Evolutionary conservation across 2,329 filamentous ascomycete genomes (phyloP), one percentile per base, ranked within the genome.

Genomic region (Penicillium sp.): DNA sequence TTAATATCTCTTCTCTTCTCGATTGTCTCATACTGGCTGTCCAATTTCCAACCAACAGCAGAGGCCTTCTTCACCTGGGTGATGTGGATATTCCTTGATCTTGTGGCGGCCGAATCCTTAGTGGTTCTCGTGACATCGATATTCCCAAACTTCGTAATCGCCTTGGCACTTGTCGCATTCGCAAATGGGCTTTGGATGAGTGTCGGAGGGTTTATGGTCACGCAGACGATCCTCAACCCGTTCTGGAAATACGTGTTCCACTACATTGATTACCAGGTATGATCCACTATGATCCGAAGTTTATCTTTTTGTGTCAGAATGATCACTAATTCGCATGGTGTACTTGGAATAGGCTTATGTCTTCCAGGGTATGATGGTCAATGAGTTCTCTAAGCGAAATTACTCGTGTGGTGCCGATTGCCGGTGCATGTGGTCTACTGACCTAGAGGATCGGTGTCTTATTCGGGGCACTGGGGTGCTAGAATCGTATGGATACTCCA

Each of bases 361-460:
- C 4, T 96, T 95, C 69, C 85, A 93, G 68, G 90, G 89, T 14
- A 94, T 96, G 90, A 94, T 95, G 89, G 86, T 93, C 50, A 95
- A 94, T 67, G 89, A 96, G 75, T 94, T 96, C 70, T 77, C 77
- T 1, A 61, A 82, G 17, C 78, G 89, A 14, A 80, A 77, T 3
- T 95, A 89, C 70, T 70, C 74, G 4, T 93, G 89, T 68, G 74
- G 79, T 59, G 58, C 68, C 0, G 73, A 72, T 0, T 91, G 85
- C 63, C 79, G 80, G 38, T 95, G 90, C 75, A 88, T 90, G 83
- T 94, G 88, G 71, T 73, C 80, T 36, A 87, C 82, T 6, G 78
- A 81, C 58, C 69, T 91, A 55, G 82, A 81, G 38, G 68, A 77
- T 31, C 73, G 88, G 69, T 91, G 91, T 66, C 75, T 84, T 71